phyloP scores from a whole-genome alignment of 352 stramenopile species.

The Globisporangium radiosum region DNA sequence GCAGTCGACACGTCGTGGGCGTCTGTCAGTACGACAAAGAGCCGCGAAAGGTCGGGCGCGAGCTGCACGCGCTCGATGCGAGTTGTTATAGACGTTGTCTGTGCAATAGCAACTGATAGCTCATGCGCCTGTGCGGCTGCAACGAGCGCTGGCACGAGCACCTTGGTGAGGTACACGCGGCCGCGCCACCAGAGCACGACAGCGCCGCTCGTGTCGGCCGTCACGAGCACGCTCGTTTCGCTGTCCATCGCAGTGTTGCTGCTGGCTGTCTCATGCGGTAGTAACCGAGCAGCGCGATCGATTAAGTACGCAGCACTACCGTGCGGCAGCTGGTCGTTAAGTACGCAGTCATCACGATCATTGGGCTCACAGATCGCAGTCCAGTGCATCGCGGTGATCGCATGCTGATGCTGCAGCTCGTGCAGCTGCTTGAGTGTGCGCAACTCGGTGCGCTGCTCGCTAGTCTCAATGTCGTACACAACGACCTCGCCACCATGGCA shows the following conservation, averaged over 20 bases:
- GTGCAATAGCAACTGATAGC: conserved; percentile 10
- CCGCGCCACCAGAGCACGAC: conserved; percentile 64
- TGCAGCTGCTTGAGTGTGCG: conserved; percentile 17
- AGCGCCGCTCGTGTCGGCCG: conserved; percentile 28
- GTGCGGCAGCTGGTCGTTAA: background rate
- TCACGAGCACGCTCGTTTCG: conserved; percentile 26
- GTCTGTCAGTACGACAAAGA: conserved; percentile 24
- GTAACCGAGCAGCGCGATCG: conserved; percentile 26
- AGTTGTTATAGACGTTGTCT: too few species aligned
- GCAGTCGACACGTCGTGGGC: too few species aligned
- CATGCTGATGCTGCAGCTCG: conserved; percentile 27
- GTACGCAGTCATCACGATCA: too few species aligned
- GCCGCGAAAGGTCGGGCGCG: conserved; percentile 25
- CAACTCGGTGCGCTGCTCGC: conserved; percentile 21
- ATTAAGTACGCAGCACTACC: conserved; percentile 23
- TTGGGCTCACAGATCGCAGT: background rate
- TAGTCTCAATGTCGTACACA: conserved; percentile 60
- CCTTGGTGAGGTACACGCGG: conserved; percentile 34
- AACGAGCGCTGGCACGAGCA: conserved; percentile 27
- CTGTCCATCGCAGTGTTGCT: background rate
- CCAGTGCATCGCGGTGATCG: conserved; percentile 64
- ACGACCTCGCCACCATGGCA: conserved; percentile 63
- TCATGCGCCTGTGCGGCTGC: background rate
- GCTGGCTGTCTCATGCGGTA: conserved; percentile 4
- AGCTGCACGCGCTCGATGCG: conserved; percentile 27